Base-by-base conservation (phyloP, 208 protist species). In the Willaertia magna region DNA sequence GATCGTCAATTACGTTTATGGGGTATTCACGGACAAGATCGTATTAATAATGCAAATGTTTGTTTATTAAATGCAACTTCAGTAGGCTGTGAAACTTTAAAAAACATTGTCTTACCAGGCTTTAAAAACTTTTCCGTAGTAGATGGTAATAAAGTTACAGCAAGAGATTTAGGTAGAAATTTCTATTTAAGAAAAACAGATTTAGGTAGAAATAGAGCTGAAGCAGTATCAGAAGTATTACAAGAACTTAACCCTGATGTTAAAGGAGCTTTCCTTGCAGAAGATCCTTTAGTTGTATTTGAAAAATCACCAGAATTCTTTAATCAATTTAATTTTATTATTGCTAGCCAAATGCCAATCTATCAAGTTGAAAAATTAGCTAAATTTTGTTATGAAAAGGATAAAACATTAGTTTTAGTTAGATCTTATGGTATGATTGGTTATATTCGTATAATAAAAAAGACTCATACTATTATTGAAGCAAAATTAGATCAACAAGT, bases 1-100 rank as follows among this genome's bases (percentile, higher is more conserved):
- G 78, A 83, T 55, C 78, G 78, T 55, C 78, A 83, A 52, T 20
- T 83, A 4, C 78, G 78, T 84, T 39, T 84, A 16, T 84, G 79
- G 79, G 79, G 79, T 18, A 39, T 84, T 30, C 79, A 67, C 39
- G 79, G 79, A 26, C 79, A 84, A 67, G 49, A 4, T 22, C 1
- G 48, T 26, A 84, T 84, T 34, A 40, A 67, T 46, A 26, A 12
- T 34, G 49, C 49, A 4, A 42, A 84, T 43, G 49, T 84, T 26
- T 59, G 47, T 34, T 18, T 84, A 26, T 67, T 84, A 40, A 67
- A 67, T 67, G 46, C 79, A 11, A 48, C 48, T 20, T n/a, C 79
- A 39, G 49, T 67, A 34, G 79, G 48, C 30, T 42, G 39, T 2
- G 79, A 84, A 67, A 49, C 74, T 12, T 16, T 84, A 3, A 84